Evolutionary conservation across 1,284 basidiomycete genomes (phyloP).

Genomic region (Ceratobasidium sp.): DNA sequence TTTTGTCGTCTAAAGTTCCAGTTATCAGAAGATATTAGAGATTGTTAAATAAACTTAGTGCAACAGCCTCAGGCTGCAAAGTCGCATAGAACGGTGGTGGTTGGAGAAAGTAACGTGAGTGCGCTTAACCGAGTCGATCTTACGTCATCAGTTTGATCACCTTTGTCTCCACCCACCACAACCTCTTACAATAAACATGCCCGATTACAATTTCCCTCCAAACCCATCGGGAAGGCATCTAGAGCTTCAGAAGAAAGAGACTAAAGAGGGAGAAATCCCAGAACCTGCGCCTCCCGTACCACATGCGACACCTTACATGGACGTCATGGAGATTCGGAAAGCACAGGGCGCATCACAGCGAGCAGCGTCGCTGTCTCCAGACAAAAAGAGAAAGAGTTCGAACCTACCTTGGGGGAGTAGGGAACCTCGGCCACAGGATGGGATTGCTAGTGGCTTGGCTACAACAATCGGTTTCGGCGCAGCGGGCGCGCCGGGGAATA

Average conservation of each 20-base stretch:
- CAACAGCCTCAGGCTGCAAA: too few species aligned
- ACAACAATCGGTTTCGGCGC: slow-evolving; percentile 35
- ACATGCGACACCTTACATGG: slow-evolving; percentile 37
- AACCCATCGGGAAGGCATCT: slow-evolving; percentile 24
- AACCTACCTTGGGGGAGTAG: slow-evolving; percentile 20
- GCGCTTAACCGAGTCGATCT: slow-evolving; percentile 8
- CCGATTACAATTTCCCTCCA: slow-evolving; percentile 31
- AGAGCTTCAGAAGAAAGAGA: background rate
- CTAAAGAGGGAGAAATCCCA: background rate
- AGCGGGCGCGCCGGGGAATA: slow-evolving; percentile 10
- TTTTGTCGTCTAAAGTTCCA: background rate
- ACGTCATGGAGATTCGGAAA: slow-evolving; percentile 6
- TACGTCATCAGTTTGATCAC: background rate
- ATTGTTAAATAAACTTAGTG: background rate
- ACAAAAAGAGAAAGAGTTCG: background rate
- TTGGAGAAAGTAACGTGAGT: background rate
- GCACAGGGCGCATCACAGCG: background rate
- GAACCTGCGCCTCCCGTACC: slow-evolving; percentile 34
- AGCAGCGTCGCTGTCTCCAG: background rate
- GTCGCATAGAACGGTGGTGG: slow-evolving; percentile 29
- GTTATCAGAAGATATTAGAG: background rate
- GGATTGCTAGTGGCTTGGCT: slow-evolving; percentile 32
- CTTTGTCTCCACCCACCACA: slow-evolving; percentile 2
- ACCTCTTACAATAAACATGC: slow-evolving; percentile 14
- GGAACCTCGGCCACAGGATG: slow-evolving; percentile 26